Percentiles rank a stretch among this genome's conserved stretches.
phyloP scores from a whole-genome alignment of 2,329 filamentous ascomycete species.

The Ceratocystis cubensis region DNA sequence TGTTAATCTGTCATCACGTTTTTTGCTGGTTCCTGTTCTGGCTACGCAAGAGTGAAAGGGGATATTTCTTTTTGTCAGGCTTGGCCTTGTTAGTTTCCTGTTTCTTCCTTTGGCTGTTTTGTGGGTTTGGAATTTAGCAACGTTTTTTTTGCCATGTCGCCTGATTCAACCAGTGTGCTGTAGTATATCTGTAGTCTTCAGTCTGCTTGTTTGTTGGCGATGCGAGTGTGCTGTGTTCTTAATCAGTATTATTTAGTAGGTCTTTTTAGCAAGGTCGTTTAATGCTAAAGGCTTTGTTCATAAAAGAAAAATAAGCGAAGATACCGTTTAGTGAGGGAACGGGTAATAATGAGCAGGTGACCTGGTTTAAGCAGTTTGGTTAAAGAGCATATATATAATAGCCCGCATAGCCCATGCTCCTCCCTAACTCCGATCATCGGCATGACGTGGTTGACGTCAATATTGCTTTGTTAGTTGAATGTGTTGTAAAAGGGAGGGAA shows the following conservation, averaged over 20 bases:
- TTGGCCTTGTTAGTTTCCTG: conserved; percentile 1
- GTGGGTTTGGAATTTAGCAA: conserved; percentile 16
- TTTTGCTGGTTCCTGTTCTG: not conserved
- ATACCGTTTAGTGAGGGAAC: too few species aligned
- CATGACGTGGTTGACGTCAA: not conserved
- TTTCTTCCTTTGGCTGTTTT: conserved; percentile 1
- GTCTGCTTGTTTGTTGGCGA: not conserved
- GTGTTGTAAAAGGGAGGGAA: not conserved
- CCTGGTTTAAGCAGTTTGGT: not conserved
- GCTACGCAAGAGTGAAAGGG: not conserved
- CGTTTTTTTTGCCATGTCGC: conserved; percentile 1
- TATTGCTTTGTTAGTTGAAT: not conserved
- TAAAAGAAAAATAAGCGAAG: too few species aligned
- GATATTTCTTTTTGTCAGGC: not conserved
- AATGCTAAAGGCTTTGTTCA: too few species aligned
- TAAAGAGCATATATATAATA: not conserved
- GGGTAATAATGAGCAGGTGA: too few species aligned
- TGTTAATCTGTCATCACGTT: not conserved
- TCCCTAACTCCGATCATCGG: not conserved
- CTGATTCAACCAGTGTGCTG: not conserved
- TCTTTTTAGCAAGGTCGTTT: not conserved
- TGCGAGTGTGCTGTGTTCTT: not conserved
- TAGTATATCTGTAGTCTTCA: not conserved
- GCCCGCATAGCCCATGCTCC: not conserved
- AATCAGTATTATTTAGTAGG: too few species aligned